phyloP scores from a whole-genome alignment of 129 eudicot genomes.

The Arctium lappa region DNA sequence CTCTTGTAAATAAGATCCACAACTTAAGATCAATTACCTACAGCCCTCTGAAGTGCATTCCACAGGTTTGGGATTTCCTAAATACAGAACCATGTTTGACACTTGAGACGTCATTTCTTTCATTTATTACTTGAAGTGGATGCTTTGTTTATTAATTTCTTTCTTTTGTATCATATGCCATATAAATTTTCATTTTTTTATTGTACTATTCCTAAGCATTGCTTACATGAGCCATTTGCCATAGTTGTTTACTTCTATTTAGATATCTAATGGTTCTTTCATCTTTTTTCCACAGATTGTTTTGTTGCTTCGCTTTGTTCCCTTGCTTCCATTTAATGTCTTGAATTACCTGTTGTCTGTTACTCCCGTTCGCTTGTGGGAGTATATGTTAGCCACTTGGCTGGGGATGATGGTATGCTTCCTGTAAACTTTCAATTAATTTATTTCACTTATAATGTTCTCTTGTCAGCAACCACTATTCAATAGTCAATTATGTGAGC shows the following conservation, averaged over 20 bases:
- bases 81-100: background rate
- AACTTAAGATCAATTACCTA: too few relatives aligned
- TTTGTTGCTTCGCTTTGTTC: slow-evolving; percentile 88
- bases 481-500: background rate
- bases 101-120: background rate
- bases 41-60: background rate
- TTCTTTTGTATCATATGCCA: background rate
- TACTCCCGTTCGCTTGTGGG: slow-evolving; percentile 82
- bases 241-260: background rate
- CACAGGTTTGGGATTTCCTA: background rate
- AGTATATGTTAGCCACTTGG: slow-evolving; percentile 96
- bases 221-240: background rate
- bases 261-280: slow-evolving; percentile 11
- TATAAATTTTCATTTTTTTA: background rate
- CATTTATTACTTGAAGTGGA: background rate
- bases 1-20: too few relatives aligned
- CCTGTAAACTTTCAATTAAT: background rate
- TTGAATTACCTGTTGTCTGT: slow-evolving; percentile 92
- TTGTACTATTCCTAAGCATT: background rate
- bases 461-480: background rate
- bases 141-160: background rate
- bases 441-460: background rate
- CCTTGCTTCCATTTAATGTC: slow-evolving; percentile 91
- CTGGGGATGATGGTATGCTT: slow-evolving; percentile 90
- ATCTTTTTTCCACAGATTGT: slow-evolving; percentile 59